phyloP scores from a whole-genome alignment of 1,284 basidiomycete genomes.

The Puccinia coronata region DNA sequence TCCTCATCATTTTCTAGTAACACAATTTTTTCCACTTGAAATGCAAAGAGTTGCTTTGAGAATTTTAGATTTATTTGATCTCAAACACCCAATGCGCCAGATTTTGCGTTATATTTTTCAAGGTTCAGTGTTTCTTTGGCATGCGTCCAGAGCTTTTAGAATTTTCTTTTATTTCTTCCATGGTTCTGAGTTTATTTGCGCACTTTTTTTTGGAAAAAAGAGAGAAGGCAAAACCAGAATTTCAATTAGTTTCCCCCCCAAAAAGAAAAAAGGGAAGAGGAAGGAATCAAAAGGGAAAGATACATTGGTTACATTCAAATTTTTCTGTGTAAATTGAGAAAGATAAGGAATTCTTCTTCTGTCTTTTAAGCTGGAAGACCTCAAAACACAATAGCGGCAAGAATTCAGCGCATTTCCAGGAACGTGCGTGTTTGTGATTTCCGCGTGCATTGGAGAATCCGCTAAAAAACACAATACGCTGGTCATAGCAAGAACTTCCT shows the following conservation, averaged over 20 bases:
- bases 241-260: background rate
- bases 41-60: no score
- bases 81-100: no score
- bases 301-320: background rate
- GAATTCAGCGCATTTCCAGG: background rate
- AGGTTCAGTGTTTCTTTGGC: background rate
- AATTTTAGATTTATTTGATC: no score
- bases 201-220: background rate
- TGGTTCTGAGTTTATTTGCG: background rate
- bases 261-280: background rate
- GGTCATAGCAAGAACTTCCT: background rate
- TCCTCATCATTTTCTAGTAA: background rate
- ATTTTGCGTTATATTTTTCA: no score
- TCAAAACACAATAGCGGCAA: background rate
- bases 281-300: background rate
- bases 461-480: background rate
- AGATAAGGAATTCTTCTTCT: background rate
- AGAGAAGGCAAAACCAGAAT: background rate
- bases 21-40: background rate
- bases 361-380: background rate
- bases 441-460: background rate
- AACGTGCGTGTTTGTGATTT: background rate
- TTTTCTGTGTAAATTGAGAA: background rate
- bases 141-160: background rate
- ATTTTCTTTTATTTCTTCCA: background rate